Conservation (phyloP, 305 asterid species). For the Andrographis paniculata region DNA sequence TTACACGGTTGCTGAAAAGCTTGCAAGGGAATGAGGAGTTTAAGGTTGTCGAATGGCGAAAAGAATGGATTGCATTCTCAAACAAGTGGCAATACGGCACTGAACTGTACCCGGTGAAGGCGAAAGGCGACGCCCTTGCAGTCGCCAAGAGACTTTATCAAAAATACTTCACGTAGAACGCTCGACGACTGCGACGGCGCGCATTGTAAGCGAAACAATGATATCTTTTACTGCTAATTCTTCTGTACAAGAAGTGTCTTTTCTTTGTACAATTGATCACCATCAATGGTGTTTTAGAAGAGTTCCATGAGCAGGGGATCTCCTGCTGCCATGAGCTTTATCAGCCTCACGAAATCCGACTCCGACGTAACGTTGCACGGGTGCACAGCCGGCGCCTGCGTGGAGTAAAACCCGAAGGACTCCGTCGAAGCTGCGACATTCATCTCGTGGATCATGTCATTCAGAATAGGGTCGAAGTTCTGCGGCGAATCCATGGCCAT, state of each 20-base stretch:
- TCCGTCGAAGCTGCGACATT: neutral
- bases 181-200: neutral
- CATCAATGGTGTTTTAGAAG: neutral
- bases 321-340: conserved; percentile 64
- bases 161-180: conserved; percentile 43
- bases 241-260: neutral
- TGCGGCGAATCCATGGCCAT: conserved; percentile 57
- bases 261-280: neutral
- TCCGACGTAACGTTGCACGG: conserved; percentile 56
- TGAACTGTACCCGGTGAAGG: conserved; percentile 63
- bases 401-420: conserved; percentile 43
- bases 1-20: conserved; percentile 44
- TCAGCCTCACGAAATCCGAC: conserved; percentile 54
- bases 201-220: no score
- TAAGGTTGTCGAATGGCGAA: conserved; percentile 67
- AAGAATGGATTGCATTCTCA: conserved; percentile 80
- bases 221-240: neutral
- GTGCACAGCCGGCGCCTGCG: conserved; percentile 59
- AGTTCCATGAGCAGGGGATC: conserved; percentile 71
- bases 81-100: conserved; percentile 68
- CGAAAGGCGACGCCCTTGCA: conserved; percentile 56
- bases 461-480: conserved; percentile 49
- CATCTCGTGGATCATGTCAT: conserved; percentile 47
- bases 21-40: conserved; percentile 45
- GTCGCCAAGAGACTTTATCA: conserved; percentile 46